phyloP scores from a whole-genome alignment of 2,329 filamentous ascomycete genomes.

The Penicillium brasilianum region DNA sequence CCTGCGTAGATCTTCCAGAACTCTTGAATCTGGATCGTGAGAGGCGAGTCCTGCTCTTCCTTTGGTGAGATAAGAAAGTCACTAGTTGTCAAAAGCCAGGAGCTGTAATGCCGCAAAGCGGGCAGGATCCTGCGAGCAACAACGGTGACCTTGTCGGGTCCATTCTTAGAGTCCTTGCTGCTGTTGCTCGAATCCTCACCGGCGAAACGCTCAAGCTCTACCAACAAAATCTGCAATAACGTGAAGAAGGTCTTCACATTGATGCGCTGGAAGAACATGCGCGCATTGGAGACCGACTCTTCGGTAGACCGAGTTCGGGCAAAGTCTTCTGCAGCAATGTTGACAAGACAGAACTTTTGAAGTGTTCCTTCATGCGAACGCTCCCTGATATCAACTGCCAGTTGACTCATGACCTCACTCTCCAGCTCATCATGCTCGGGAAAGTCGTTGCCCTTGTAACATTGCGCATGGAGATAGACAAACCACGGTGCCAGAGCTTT shows the following conservation, averaged over 20 bases:
- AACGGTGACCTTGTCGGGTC: conserved; percentile 59
- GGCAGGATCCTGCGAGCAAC: conserved; percentile 67
- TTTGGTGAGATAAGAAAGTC: conserved; percentile 59
- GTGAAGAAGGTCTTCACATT: conserved; percentile 78
- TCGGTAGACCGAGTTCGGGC: conserved; percentile 65
- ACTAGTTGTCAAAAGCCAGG: conserved; percentile 66
- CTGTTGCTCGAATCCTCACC: conserved; percentile 54
- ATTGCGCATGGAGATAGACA: conserved; percentile 81
- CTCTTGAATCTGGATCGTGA: conserved; percentile 63
- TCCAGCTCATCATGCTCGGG: conserved; percentile 80
- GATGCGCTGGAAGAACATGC: conserved; percentile 71
- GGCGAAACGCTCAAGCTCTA: conserved; percentile 68
- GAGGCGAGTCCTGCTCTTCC: conserved; percentile 55
- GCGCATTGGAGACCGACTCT: conserved; percentile 53
- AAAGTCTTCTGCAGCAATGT: conserved; percentile 81
- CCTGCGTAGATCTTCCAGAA: conserved; percentile 71
- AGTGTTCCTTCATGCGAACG: conserved; percentile 68
- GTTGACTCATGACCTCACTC: conserved; percentile 78
- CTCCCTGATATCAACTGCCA: conserved; percentile 74
- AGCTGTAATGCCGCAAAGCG: conserved; percentile 69
- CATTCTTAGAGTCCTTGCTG: conserved; percentile 42
- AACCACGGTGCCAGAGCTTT: conserved; percentile 80
- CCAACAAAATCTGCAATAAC: conserved; percentile 71
- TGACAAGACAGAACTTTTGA: conserved; percentile 81
- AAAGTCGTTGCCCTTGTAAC: conserved; percentile 77